Conservation (phyloP, 1,139 yeast genomes). For the Groenewaldozyma sp. region DNA sequence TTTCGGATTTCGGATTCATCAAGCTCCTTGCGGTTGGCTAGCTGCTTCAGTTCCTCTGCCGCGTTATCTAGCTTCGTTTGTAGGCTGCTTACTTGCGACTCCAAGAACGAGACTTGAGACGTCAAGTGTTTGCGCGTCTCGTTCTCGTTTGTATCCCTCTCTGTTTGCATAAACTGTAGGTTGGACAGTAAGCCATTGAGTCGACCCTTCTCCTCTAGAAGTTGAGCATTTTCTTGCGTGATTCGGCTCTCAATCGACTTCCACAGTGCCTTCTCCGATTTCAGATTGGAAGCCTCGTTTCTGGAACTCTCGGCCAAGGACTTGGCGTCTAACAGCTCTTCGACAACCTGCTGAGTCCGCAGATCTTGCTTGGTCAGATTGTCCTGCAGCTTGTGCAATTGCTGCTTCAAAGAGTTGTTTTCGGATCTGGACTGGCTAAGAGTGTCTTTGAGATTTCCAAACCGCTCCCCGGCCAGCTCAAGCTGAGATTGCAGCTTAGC, state of each 20-base stretch:
- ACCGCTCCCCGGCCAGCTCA: slow-evolving; percentile 40
- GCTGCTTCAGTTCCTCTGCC: slow-evolving; percentile 27
- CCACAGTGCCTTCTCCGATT: slow-evolving; percentile 48
- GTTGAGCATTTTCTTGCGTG: slow-evolving; percentile 43
- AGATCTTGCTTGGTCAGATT: slow-evolving; percentile 44
- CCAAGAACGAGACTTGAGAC: slow-evolving; percentile 44
- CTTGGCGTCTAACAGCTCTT: slow-evolving; percentile 41
- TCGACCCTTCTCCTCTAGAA: slow-evolving; percentile 51
- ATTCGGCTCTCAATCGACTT: slow-evolving; percentile 44
- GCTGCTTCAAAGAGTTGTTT: slow-evolving; percentile 36
- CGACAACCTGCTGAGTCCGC: slow-evolving; percentile 48
- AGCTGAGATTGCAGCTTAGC: slow-evolving; percentile 41
- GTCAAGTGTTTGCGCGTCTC: slow-evolving; percentile 45
- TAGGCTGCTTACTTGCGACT: slow-evolving; percentile 36
- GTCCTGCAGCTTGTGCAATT: slow-evolving; percentile 46
- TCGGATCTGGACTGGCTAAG: slow-evolving; percentile 36
- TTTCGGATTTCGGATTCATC: slow-evolving; percentile 47
- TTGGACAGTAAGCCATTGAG: slow-evolving; percentile 53
- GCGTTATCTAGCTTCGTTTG: slow-evolving; percentile 45
- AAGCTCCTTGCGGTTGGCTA: slow-evolving; percentile 19
- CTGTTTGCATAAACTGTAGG: slow-evolving; percentile 53
- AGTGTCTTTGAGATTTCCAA: slow-evolving; percentile 27
- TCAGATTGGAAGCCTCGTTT: slow-evolving; percentile 40
- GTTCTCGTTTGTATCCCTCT: slow-evolving; percentile 46
- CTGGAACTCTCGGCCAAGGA: slow-evolving; percentile 33